A percentile compares a stretch with the other conserved stretches of the same genome.
Evolutionary conservation across 768 basidiomycete species (phyloP).

Genomic region (Leccinellum albellum): DNA sequence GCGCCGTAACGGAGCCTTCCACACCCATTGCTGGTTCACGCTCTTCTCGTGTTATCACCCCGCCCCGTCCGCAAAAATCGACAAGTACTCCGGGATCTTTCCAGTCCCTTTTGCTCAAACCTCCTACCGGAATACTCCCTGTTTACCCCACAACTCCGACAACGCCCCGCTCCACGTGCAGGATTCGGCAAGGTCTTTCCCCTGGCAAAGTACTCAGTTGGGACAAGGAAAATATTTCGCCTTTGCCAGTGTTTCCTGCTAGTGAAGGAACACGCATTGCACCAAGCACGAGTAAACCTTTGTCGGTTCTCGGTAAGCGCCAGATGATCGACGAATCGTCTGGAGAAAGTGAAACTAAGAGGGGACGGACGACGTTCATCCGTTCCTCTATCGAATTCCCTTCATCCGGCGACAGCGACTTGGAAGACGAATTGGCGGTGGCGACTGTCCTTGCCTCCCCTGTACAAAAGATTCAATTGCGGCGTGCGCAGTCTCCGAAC

Average conservation of each 20-base stretch:
- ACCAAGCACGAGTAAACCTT: slow-evolving; percentile 25
- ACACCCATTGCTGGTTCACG: slow-evolving; percentile 25
- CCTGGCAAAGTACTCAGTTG: slow-evolving; percentile 37
- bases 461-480: slow-evolving; percentile 7
- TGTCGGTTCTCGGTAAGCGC: slow-evolving; percentile 43
- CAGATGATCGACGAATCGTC: slow-evolving; percentile 35
- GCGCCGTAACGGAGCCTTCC: slow-evolving; percentile 17
- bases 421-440: slow-evolving; percentile 31
- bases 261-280: slow-evolving; percentile 43
- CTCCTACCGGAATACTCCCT: slow-evolving; percentile 26
- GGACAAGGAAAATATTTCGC: slow-evolving; percentile 64
- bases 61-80: slow-evolving; percentile 37
- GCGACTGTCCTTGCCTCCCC: slow-evolving; percentile 23
- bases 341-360: slow-evolving; percentile 24
- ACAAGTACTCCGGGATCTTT: slow-evolving; percentile 29
- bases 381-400: slow-evolving; percentile 32
- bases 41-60: slow-evolving; percentile 26
- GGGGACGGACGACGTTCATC: slow-evolving; percentile 28
- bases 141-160: slow-evolving; percentile 26
- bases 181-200: slow-evolving; percentile 23
- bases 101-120: slow-evolving; percentile 28
- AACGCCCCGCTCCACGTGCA: slow-evolving; percentile 31
- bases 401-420: slow-evolving; percentile 18
- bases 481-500: background rate
- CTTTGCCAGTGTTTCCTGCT: slow-evolving; percentile 36